Conservation (phyloP, 2,329 filamentous ascomycete species). For the Xylariaceae sp. region DNA sequence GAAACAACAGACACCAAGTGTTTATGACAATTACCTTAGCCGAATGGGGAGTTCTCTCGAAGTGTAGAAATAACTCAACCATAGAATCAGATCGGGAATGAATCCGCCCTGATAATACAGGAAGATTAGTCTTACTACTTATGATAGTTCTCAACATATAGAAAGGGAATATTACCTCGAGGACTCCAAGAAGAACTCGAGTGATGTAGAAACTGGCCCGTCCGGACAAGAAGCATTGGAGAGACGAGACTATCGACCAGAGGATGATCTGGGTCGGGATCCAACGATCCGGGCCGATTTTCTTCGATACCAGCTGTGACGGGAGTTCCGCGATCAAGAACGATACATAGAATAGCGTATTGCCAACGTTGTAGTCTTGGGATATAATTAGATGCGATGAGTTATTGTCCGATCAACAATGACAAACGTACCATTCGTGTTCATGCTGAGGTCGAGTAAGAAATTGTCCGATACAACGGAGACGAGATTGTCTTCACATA, state of each 20-base stretch:
- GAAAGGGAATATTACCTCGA: constrained; percentile 20
- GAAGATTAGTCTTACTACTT: not conserved
- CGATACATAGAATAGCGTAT: constrained; percentile 50
- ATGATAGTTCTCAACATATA: not conserved
- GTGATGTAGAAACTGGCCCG: constrained; percentile 25
- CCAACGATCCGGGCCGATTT: constrained; percentile 33
- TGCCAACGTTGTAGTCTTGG: constrained; percentile 49
- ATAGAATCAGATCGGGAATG: constrained; percentile 33
- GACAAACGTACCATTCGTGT: constrained; percentile 39
- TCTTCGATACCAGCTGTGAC: constrained; percentile 58
- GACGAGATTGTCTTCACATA: constrained; percentile 51
- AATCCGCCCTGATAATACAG: constrained; percentile 27
- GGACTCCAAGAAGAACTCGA: constrained; percentile 24
- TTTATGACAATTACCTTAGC: constrained; percentile 28
- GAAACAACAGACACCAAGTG: not conserved
- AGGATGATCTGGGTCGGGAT: constrained; percentile 31
- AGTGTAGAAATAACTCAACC: constrained; percentile 34
- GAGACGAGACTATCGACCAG: constrained; percentile 29
- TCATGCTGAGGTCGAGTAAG: constrained; percentile 47
- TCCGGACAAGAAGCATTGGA: constrained; percentile 25
- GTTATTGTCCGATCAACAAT: constrained; percentile 8
- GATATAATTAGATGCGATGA: constrained; percentile 1
- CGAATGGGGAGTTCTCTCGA: constrained; percentile 37
- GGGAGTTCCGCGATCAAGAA: constrained; percentile 58
- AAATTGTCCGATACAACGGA: constrained; percentile 61